Percentiles rank a stretch among this genome's conserved stretches.
Evolutionary conservation across 2,329 filamentous ascomycete species (phyloP).

Genomic region (Hirsutella minnesotensis): DNA sequence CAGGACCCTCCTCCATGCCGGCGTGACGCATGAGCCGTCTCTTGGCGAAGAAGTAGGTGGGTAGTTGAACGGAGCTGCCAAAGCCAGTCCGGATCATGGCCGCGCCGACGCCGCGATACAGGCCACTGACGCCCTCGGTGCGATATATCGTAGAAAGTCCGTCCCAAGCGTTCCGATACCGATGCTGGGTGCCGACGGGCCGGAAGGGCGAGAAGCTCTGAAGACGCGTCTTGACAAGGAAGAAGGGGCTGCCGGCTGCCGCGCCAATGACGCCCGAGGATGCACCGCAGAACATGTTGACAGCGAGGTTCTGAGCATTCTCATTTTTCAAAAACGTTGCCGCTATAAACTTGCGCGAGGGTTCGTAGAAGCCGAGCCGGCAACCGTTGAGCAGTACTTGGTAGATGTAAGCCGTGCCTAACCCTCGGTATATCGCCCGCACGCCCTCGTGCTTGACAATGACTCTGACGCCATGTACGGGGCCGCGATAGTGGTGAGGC

Average conservation of each 20-base stretch:
- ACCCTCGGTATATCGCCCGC: slow-evolving; percentile 72
- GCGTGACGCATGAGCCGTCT: slow-evolving; percentile 68
- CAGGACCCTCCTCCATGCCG: slow-evolving; percentile 82
- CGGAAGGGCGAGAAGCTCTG: slow-evolving; percentile 89
- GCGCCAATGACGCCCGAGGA: slow-evolving; percentile 83
- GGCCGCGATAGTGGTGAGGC: slow-evolving; percentile 79
- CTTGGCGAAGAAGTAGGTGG: slow-evolving; percentile 98
- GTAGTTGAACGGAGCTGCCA: slow-evolving; percentile 88
- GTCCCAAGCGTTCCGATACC: slow-evolving; percentile 76
- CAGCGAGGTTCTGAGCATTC: slow-evolving; percentile 67
- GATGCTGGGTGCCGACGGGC: slow-evolving; percentile 93
- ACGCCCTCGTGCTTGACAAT: slow-evolving; percentile 87
- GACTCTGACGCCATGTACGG: slow-evolving; percentile 80
- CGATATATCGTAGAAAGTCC: slow-evolving; percentile 70
- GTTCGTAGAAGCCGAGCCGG: slow-evolving; percentile 94
- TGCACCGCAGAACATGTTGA: slow-evolving; percentile 92
- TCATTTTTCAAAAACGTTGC: slow-evolving; percentile 58
- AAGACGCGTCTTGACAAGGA: slow-evolving; percentile 91
- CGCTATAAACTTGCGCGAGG: slow-evolving; percentile 64
- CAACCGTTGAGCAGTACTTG: slow-evolving; percentile 95
- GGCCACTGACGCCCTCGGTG: slow-evolving; percentile 63
- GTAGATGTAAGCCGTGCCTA: slow-evolving; percentile 90
- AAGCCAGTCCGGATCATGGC: slow-evolving; percentile 96
- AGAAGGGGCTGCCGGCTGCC: slow-evolving; percentile 89
- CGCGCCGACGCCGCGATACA: slow-evolving; percentile 84